These are phyloP conservation scores for Moesziomyces antarcticus DNA, from an alignment of 1,284 basidiomycete genomes.

Conservation along the genomic window DNA sequence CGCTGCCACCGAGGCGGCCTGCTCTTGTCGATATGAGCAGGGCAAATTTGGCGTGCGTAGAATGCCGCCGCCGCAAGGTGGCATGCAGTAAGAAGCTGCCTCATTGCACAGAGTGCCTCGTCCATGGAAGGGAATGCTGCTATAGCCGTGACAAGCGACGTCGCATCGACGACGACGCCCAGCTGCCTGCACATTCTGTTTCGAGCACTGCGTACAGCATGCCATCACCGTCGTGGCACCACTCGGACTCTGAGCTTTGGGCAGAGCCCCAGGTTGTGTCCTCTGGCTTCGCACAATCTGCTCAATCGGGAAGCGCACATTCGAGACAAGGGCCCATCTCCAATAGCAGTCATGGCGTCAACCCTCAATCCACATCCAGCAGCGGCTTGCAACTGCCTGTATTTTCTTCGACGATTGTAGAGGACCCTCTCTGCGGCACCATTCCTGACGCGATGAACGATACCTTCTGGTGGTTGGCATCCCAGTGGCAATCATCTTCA, in stretches of 20 bases:
- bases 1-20: too few relatives aligned
- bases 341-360: too few relatives aligned
- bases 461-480: slow-evolving; percentile 9
- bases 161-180: background rate
- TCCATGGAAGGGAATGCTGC: slow-evolving; percentile 7
- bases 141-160: slow-evolving; percentile 11
- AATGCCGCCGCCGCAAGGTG: slow-evolving; percentile 12
- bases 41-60: slow-evolving; percentile 5
- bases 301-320: background rate
- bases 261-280: too few relatives aligned
- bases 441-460: slow-evolving; percentile 9
- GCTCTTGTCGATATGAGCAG: slow-evolving; percentile 1
- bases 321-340: too few relatives aligned
- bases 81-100: slow-evolving; percentile 14
- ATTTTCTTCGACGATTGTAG: background rate
- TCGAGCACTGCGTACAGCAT: background rate
- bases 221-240: slow-evolving; percentile 1
- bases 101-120: slow-evolving; percentile 13
- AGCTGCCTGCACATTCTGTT: background rate
- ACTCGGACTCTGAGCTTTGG: background rate
- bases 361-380: too few relatives aligned
- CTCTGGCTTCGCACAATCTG: too few relatives aligned
- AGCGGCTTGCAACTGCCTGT: too few relatives aligned
- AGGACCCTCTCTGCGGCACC: background rate
- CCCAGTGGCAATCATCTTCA: slow-evolving; percentile 4